Evolutionary conservation across 805 yeast genomes (phyloP).

Genomic region (Spathaspora boniae): DNA sequence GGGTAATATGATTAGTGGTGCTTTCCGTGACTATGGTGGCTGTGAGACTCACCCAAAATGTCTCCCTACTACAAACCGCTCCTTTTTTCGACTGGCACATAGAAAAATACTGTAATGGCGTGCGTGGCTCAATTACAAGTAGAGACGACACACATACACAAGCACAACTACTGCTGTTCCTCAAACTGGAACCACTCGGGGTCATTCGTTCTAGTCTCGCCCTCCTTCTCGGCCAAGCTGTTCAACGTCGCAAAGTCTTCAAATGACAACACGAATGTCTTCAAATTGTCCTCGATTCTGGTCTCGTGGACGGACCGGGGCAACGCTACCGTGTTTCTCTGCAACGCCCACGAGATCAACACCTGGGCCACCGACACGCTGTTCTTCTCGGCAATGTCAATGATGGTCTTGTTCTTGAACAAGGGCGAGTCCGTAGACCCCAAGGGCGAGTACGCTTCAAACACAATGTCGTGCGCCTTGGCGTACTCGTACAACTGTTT

Average conservation of each 20-base stretch:
- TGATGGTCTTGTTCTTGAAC: conserved; percentile 27
- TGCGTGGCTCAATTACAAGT: too few species aligned
- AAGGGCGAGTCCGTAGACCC: conserved; percentile 36
- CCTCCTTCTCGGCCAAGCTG: conserved; percentile 28
- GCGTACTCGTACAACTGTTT: conserved; percentile 59
- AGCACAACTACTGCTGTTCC: too few species aligned
- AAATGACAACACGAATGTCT: conserved; percentile 31
- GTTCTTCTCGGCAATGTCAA: conserved; percentile 28
- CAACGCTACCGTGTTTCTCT: conserved; percentile 36
- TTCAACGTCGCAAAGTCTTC: conserved; percentile 36
- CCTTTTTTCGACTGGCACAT: too few species aligned
- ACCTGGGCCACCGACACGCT: conserved; percentile 31
- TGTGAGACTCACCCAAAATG: neutral
- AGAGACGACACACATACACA: too few species aligned
- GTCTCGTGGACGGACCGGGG: conserved; percentile 37
- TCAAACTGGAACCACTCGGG: too few species aligned
- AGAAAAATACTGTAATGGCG: too few species aligned
- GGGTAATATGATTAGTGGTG: too few species aligned
- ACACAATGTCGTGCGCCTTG: conserved; percentile 43
- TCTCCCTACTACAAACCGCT: neutral
- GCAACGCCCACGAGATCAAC: conserved; percentile 38
- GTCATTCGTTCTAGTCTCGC: conserved; percentile 31
- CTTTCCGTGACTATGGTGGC: neutral
- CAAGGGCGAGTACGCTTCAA: conserved; percentile 60
- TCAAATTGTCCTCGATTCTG: conserved; percentile 35